Evolutionary conservation across 2,329 filamentous ascomycete species (phyloP), one percentile per base, ranked within the genome.

Genomic region (Pseudogymnoascus sp.): DNA sequence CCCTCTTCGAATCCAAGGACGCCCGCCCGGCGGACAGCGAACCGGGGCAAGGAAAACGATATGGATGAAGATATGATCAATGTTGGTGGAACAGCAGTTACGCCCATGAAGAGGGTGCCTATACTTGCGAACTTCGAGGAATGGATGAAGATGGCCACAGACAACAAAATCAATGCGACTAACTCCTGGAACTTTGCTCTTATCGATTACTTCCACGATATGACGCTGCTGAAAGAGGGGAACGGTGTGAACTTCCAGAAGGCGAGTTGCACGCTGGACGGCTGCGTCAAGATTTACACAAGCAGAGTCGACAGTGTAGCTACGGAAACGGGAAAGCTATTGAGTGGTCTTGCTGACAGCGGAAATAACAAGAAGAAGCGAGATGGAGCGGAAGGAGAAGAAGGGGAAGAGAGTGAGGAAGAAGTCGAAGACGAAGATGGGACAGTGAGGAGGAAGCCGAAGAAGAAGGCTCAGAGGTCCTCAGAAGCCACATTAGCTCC

Each of bases 161-260:
- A 99, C 79, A 99, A 99, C 78, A 94, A 94, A 77, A 99, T 99
- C 81, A 99, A 97, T 74, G 93, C 94, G 59, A 86, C 89, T 65
- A 99, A 99, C 76, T 97, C 92, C 31, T 99, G 94, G 94, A 97
- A 97, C 75, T 97, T 99, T 77, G 94, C 94, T n/a, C 84, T 99
- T 16, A 99, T 99, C 73, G 94, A 99, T 76, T 99, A 99, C 77
- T 99, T 99, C 72, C 93, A 99, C 75, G 94, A 99, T 72, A 97
- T 99, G 94, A 96, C 92, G 1, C 79, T 99, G 47, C 80, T 99
- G 59, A 96, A 96, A 73, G 94, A 99, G 73, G 94, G 94, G 31
- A 92, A 99, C 67, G 89, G 92, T 12, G 92, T 99, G 76, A 99
- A 99, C 75, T 99, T 99, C 70, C 94, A 99, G 74, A 96, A 96